phyloP scores from a whole-genome alignment of 805 yeast genomes.

The Candida taoyuanica region DNA sequence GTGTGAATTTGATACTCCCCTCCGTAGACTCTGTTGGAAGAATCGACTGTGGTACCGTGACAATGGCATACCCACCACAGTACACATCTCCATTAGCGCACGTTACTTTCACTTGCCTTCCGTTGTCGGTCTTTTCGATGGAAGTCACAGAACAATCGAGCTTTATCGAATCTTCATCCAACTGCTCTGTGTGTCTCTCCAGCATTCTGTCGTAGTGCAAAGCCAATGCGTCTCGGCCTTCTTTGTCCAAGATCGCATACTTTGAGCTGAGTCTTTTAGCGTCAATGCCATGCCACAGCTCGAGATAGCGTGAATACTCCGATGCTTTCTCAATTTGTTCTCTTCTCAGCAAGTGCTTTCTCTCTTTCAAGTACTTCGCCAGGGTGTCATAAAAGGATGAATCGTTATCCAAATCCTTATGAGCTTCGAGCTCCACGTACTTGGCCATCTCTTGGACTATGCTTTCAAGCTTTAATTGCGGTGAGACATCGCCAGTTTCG shows the following conservation, averaged over 20 bases:
- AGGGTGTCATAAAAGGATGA: conserved; percentile 47
- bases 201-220: conserved; percentile 49
- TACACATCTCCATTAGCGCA: conserved; percentile 30
- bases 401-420: conserved; percentile 48
- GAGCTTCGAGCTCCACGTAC: conserved; percentile 52
- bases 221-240: conserved; percentile 72
- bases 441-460: conserved; percentile 54
- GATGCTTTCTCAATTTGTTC: conserved; percentile 48
- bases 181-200: conserved; percentile 35
- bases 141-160: conserved; percentile 39
- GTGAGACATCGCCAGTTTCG: conserved; percentile 29
- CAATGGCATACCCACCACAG: conserved; percentile 52
- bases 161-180: conserved; percentile 37
- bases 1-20: conserved; percentile 56
- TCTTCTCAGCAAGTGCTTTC: conserved; percentile 42
- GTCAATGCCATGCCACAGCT: conserved; percentile 76
- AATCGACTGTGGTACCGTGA: conserved; percentile 76
- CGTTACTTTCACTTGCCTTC: conserved; percentile 22
- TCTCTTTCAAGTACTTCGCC: conserved; percentile 40
- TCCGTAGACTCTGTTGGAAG: conserved; percentile 35
- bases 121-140: conserved; percentile 30
- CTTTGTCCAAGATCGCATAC: conserved; percentile 59
- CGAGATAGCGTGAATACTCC: conserved; percentile 51
- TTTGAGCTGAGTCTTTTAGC: conserved; percentile 66
- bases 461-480: conserved; percentile 32